Evolutionary conservation across 345 rosid genomes (phyloP), one percentile per base, ranked within the genome.

Genomic region (Cardamine occulta): DNA sequence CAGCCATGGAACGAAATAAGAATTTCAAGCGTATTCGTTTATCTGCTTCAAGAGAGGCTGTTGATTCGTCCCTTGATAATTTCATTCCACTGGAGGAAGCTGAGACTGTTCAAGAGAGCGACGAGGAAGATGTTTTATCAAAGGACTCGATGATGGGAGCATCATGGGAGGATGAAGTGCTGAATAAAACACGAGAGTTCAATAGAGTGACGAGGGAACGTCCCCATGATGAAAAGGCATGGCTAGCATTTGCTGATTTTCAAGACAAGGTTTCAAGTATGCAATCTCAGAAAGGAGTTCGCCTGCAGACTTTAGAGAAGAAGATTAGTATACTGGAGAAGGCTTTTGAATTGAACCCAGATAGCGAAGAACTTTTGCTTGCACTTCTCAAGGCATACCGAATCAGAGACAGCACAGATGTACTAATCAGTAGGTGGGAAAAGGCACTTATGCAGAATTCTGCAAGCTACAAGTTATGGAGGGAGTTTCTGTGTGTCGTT

Each of bases 151-250:
- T 77, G 70, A 29, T 88, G 31, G 97, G 84, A 84, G 93, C 86
- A 79, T 95, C 99, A 4, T 95, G 99, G 97, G 99, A 95, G 63
- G 99, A 95, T 79, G 89, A 92, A 67, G 82, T 92, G 75, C 74
- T 90, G 26, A 85, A 86, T 31, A 95, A 85, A 81, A 95, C 97
- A 1, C 81, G 90, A 57, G 93, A 89, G 58, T 92, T 90, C 48
- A 95, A 95, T 67, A 88, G 59, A 73, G 44, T 85, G 74, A 92
- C 94, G 0, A 86, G 97, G 75, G 99, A 95, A 66, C 85, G 76
- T 24, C 94, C 97, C 35, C 85, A 83, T 76, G 90, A 95, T 70
- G 93, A 83, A 51, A 92, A 88, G 54, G 82, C 75, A 4, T 95
- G 99, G 97, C 73, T 95, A n/a, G 96, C 84, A 32, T 95, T 92